phyloP scores from a whole-genome alignment of 176 grass and related monocot species.

The Guadua angustifolia region DNA sequence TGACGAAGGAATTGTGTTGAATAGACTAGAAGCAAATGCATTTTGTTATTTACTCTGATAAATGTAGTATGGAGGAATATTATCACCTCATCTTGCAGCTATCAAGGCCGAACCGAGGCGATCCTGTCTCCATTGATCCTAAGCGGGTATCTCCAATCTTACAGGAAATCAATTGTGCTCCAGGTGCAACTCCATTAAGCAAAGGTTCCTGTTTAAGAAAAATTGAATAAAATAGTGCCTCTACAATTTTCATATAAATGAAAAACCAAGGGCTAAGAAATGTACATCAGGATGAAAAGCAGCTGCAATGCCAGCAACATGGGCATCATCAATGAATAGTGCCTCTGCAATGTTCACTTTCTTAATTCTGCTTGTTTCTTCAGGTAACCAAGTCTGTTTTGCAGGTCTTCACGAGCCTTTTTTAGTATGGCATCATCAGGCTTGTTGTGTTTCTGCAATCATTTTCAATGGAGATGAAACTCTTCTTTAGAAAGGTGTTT shows the following conservation, averaged over 20 bases:
- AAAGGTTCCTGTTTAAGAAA: constrained; percentile 72
- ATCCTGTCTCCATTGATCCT: constrained; percentile 99
- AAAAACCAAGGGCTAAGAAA: too few relatives aligned
- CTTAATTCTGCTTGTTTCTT: too few relatives aligned
- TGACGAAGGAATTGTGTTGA: constrained; percentile 15
- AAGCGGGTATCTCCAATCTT: constrained; percentile 96
- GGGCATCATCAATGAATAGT: too few relatives aligned
- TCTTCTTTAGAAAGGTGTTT: too few relatives aligned
- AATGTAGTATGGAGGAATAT: constrained; percentile 34
- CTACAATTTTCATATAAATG: constrained; percentile 39
- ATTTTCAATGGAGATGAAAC: too few relatives aligned
- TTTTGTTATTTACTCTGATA: constrained; percentile 36
- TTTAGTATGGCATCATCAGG: too few relatives aligned
- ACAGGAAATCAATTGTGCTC: constrained; percentile 96
- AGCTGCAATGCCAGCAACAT: too few relatives aligned
- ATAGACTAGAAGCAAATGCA: constrained; percentile 28
- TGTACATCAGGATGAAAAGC: too few relatives aligned
- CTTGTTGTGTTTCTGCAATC: too few relatives aligned
- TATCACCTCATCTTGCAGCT: constrained; percentile 88
- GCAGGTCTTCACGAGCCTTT: too few relatives aligned
- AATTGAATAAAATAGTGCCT: constrained; percentile 30
- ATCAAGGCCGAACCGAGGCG: constrained; percentile 84
- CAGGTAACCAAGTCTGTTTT: too few relatives aligned
- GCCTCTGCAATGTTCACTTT: too few relatives aligned
- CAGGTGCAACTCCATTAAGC: constrained; percentile 94